Evolutionary conservation across 345 rosid species (phyloP).

Genomic region (Melastoma malabathricum): DNA sequence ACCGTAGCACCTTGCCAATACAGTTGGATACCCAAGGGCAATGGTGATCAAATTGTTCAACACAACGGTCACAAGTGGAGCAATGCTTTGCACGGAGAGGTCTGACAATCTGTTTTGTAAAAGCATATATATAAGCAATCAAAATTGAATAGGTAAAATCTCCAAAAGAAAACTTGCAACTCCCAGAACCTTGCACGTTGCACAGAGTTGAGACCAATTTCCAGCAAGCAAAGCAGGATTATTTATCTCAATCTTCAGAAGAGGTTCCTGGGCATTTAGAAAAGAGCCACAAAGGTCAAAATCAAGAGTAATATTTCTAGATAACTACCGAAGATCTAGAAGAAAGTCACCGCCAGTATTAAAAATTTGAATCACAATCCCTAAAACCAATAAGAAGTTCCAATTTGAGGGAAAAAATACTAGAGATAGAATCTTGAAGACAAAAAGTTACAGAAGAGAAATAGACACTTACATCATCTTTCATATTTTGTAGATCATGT

Average conservation of each 20-base stretch:
- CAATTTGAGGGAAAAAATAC: neutral
- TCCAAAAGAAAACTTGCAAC: conserved; percentile 5
- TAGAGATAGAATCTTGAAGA: neutral
- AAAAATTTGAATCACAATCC: too few species aligned
- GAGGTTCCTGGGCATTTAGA: conserved; percentile 55
- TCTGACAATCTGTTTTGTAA: conserved; percentile 56
- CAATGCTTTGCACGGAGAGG: conserved; percentile 99
- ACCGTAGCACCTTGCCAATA: conserved; percentile 69
- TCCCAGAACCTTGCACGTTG: conserved; percentile 80
- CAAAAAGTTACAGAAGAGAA: neutral
- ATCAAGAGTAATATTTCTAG: neutral
- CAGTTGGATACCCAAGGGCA: conserved; percentile 99
- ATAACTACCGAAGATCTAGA: too few species aligned
- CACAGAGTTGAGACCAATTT: conserved; percentile 96
- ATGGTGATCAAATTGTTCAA: conserved; percentile 97
- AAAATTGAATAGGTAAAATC: conserved; percentile 8
- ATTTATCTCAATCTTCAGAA: conserved; percentile 80
- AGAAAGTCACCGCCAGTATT: too few species aligned
- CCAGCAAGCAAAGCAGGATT: conserved; percentile 91
- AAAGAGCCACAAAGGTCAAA: conserved; percentile 1
- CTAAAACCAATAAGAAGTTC: too few species aligned
- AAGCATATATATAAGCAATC: conserved; percentile 5
- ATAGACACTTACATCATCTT: conserved; percentile 67
- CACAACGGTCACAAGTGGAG: conserved; percentile 86
- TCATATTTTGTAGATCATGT: conserved; percentile 68